Conservation (phyloP, 2,329 filamentous ascomycete species). For the Xenoacremonium recifei region DNA sequence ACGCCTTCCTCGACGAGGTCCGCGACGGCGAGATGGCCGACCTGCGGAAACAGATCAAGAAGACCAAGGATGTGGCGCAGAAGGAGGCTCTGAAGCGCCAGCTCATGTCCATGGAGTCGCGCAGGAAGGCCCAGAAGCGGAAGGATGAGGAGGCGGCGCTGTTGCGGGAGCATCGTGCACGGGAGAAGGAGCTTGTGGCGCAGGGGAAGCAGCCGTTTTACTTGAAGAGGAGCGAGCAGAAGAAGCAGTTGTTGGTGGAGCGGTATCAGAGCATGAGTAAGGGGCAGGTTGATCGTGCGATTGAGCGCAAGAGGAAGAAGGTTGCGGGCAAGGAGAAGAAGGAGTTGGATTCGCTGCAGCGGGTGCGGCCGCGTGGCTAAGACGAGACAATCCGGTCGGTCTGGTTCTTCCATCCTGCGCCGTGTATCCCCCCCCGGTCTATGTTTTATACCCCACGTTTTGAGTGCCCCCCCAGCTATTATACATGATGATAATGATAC, state of each 20-base stretch:
- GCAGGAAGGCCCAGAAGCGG: conserved; percentile 66
- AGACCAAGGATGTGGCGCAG: conserved; percentile 60
- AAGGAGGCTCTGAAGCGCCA: conserved; percentile 71
- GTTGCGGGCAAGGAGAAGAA: conserved; percentile 80
- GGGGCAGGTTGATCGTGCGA: conserved; percentile 77
- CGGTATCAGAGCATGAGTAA: conserved; percentile 82
- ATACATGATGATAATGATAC: conserved; percentile 9
- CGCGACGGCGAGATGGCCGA: conserved; percentile 78
- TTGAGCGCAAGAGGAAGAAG: conserved; percentile 91
- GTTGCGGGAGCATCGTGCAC: conserved; percentile 70
- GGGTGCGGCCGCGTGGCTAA: conserved; percentile 21
- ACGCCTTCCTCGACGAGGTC: conserved; percentile 87
- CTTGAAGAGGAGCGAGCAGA: conserved; percentile 88
- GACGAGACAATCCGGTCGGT: not conserved
- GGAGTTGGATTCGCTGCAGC: conserved; percentile 51
- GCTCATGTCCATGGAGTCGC: conserved; percentile 76
- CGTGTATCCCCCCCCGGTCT: not conserved
- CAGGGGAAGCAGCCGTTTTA: conserved; percentile 93
- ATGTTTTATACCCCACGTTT: not conserved
- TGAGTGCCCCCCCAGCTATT: conserved; percentile 6
- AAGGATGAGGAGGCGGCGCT: conserved; percentile 71
- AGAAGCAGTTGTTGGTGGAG: conserved; percentile 78
- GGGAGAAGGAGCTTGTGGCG: conserved; percentile 80
- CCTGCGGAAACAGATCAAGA: conserved; percentile 65
- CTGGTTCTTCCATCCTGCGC: not conserved